These are phyloP conservation scores for Mucuna pruriens DNA, from an alignment of 306 rosid species.

Conservation along the genomic window DNA sequence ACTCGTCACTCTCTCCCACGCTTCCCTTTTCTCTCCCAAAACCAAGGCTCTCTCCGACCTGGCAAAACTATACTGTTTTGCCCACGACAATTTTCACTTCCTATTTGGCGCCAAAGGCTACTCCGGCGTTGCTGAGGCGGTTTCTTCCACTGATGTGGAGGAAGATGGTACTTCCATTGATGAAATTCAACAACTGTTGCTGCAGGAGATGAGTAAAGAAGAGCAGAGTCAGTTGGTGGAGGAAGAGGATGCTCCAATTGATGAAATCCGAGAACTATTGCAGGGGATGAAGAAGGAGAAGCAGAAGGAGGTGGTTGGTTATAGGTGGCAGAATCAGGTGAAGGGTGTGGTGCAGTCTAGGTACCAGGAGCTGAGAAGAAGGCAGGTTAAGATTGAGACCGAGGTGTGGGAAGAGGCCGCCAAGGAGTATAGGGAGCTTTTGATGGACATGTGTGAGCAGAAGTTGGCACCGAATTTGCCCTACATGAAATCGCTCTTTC, in stretches of 20 bases:
- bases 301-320: constrained; percentile 32
- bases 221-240: constrained; percentile 43
- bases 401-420: constrained; percentile 87
- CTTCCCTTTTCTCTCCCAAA: neutral
- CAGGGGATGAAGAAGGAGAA: constrained; percentile 59
- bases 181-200: constrained; percentile 54
- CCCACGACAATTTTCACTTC: neutral
- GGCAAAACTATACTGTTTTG: constrained; percentile 29
- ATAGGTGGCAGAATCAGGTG: constrained; percentile 37
- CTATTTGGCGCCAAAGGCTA: constrained; percentile 52
- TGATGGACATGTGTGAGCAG: constrained; percentile 91
- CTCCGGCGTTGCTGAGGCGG: constrained; percentile 70
- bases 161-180: constrained; percentile 58
- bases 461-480: constrained; percentile 94
- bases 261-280: constrained; percentile 58
- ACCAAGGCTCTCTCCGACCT: constrained; percentile 1
- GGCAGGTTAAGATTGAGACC: constrained; percentile 88
- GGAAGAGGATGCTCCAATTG: constrained; percentile 57
- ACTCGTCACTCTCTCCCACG: constrained; percentile 36
- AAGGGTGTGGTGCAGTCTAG: constrained; percentile 53
- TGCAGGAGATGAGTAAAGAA: constrained; percentile 60
- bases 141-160: constrained; percentile 71
- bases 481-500: constrained; percentile 83
- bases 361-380: constrained; percentile 57
- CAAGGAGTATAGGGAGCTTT: constrained; percentile 79